Evolutionary conservation across 2,329 filamentous ascomycete genomes (phyloP).

Genomic region (Rutstroemia sp.): DNA sequence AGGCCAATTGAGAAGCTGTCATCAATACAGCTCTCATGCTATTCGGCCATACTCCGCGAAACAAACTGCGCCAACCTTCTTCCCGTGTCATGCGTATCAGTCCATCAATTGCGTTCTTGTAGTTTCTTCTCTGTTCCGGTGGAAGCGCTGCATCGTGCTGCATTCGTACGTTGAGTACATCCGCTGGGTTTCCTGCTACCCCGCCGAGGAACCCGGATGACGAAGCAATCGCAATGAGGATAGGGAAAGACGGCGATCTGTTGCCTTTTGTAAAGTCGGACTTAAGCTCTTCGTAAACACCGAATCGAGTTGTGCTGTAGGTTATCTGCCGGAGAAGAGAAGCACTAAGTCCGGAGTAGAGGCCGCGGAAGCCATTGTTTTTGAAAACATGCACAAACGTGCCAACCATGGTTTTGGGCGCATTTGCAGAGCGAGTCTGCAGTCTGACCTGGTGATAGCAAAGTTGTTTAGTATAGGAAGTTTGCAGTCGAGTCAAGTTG

Average conservation of each 20-base stretch:
- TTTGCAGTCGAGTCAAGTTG: not conserved
- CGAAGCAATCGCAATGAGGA: slow-evolving; percentile 77
- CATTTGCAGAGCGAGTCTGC: slow-evolving; percentile 72
- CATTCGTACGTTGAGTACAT: slow-evolving; percentile 97
- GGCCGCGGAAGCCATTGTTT: slow-evolving; percentile 65
- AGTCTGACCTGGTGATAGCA: slow-evolving; percentile 61
- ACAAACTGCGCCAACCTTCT: slow-evolving; percentile 70
- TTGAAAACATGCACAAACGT: slow-evolving; percentile 79
- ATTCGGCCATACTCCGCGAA: slow-evolving; percentile 82
- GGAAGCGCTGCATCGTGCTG: slow-evolving; percentile 84
- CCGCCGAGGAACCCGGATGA: slow-evolving; percentile 83
- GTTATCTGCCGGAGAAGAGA: slow-evolving; percentile 89
- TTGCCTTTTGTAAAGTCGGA: slow-evolving; percentile 49
- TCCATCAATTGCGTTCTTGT: slow-evolving; percentile 82
- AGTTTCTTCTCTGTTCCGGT: slow-evolving; percentile 67
- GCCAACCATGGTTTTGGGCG: slow-evolving; percentile 72
- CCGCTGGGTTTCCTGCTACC: slow-evolving; percentile 85
- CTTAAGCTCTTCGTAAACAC: slow-evolving; percentile 93
- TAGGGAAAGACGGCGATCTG: slow-evolving; percentile 56
- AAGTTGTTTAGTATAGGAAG: not conserved
- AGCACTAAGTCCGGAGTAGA: slow-evolving; percentile 89
- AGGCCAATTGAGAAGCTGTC: slow-evolving; percentile 78
- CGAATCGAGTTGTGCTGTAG: slow-evolving; percentile 94
- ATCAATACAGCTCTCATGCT: slow-evolving; percentile 75
- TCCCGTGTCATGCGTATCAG: slow-evolving; percentile 78